Percentiles rank a stretch among this genome's conserved stretches.
phyloP scores from a whole-genome alignment of 352 stramenopile genomes.

The Thraustochytrium striatum region DNA sequence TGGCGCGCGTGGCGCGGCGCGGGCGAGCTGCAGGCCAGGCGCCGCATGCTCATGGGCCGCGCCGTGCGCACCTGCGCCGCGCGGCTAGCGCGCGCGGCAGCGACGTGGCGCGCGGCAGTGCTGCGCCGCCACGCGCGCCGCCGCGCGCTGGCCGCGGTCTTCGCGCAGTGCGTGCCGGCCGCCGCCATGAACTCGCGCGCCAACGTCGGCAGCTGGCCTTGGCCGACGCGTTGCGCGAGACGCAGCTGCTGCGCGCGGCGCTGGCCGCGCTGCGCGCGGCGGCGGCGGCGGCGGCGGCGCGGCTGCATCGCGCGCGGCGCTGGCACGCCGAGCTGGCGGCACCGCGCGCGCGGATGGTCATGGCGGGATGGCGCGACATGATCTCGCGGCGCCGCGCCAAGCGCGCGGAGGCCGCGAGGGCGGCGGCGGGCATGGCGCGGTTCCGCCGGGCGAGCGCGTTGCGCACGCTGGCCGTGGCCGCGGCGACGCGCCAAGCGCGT shows the following conservation, averaged over 20 bases:
- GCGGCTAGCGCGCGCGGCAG: background rate
- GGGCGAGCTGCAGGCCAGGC: background rate
- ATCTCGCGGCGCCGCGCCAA: no score
- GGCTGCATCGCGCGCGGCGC: no score
- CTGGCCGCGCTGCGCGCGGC: no score
- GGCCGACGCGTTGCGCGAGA: background rate
- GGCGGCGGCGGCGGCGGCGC: no score
- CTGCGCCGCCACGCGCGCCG: background rate
- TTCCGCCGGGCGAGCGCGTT: no score
- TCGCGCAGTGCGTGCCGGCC: background rate
- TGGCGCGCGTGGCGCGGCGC: background rate
- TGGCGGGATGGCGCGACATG: no score
- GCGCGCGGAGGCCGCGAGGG: no score
- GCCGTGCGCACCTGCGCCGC: background rate
- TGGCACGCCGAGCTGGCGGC: no score
- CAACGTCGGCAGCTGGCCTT: background rate
- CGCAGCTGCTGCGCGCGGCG: background rate
- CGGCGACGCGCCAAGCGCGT: no score
- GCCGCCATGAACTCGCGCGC: conserved; percentile 8
- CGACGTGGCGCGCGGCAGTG: background rate
- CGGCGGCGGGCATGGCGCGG: no score
- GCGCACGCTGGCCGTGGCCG: no score
- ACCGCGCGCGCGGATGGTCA: no score
- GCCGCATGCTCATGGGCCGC: background rate
- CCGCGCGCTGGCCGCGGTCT: background rate